Base-by-base conservation (phyloP, 257 asterid species). In the Voacanga thouarsii region DNA sequence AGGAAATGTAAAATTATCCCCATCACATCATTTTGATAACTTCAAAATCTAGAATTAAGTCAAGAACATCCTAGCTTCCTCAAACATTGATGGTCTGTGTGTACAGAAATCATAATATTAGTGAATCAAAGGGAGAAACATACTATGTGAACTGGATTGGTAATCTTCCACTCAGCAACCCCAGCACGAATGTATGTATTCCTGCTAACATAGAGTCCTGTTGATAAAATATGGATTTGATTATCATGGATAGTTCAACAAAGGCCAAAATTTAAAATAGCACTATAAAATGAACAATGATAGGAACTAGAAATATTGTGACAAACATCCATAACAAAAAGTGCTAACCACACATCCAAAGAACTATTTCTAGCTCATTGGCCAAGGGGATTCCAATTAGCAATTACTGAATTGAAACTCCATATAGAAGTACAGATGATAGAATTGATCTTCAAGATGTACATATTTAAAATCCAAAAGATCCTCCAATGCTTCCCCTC, bases 161-260 rank as follows among this genome's bases (percentile, higher is more conserved):
- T 80, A 89, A 82, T 89, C 86, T 86, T 93, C 99, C 97, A 93
- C 85, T 93, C 97, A 41, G 97, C 98, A 84, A 87, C 78, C 82
- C 99, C 98, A 76, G 96, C 91, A 83, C 94, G 98, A 75, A 93
- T 95, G 77, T 91, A 95, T 79, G 99, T 95, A 84, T 95, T 95
- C 85, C 98, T 89, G 76, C 99, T 95, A 67, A 95, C 97, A 78
- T 95, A 95, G 10, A 95, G 85, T 79, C 96, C 99, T 92, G 87
- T 55, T 70, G 79, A 84, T 78, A 74, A 59, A 82, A 30, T 53
- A 83, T 14, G 76, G 73, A 23, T 65, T 84, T 67, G 82, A 77
- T 71, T 79, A 28, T n/a, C 7, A 28, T 47, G 80, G 74, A 0
- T 24, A 51, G 15, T 18, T 55, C 37, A 11, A 65, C 37, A 23